Base-by-base conservation (phyloP, 805 yeast species). In the Yarrowia osloensis region DNA sequence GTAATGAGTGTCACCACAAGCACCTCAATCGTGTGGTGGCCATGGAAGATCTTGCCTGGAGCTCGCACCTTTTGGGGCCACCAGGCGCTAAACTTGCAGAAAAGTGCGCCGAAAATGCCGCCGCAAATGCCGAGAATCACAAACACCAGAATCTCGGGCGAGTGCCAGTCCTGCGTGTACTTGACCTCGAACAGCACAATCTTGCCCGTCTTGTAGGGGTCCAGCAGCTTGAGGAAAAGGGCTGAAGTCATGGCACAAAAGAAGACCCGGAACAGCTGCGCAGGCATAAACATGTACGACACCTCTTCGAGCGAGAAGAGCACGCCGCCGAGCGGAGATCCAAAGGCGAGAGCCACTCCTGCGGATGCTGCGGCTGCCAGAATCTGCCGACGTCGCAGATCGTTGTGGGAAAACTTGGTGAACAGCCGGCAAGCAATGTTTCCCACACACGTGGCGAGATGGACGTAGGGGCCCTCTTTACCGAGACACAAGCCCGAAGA, bases 381-480 rank as follows among this genome's bases (percentile, higher is more conserved):
- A 4, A 85, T 80, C 69, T 83, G 86, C 65, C 87, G 79, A 65
- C 83, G 78, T 66, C 83, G 78, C 28, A 83, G 74, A 47, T 84
- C 87, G 70, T 84, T 85, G 7, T 77, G 73, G 66, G 80, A 73
- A 61, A 82, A 83, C 70, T 78, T 80, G 0, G 80, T 77, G 70
- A 84, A 84, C 40, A 78, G 70, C 42, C 88, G 74, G 47, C 83
- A 76, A n/a, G 80, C 71, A 21, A 85, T 80, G 70, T 85, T 85
- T 4, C 88, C 88, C 24, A 84, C 85, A 69, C 85, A 82, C 2
- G 87, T 78, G 0, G 88, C 86, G 55, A 85, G 77, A 73, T 85
- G 88, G 24, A 85, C 88, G 71, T 80, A 85, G 0, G 88, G 88
- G 3, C 88, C 88, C 68, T 85, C 88, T 73, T 85, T 85, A 1